Evolutionary conservation across 2,329 filamentous ascomycete genomes (phyloP), one percentile per base, ranked within the genome.

Genomic region (Epichloe typhina): DNA sequence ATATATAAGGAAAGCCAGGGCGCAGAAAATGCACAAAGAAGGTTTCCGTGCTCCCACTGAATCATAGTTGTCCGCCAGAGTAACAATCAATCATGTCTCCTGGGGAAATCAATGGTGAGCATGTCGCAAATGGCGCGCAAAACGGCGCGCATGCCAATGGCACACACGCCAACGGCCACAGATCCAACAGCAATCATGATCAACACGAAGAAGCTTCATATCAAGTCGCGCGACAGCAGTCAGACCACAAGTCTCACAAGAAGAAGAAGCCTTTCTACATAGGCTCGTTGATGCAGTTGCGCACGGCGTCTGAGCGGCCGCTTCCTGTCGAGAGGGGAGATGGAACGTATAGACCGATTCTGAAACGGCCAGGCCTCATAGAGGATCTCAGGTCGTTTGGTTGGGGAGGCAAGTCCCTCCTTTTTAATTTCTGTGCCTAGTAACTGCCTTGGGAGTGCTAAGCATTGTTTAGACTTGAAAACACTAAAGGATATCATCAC

Each of bases 311-410:
- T 1, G 72, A 71, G 52, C 69, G 78, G n/a, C 82, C 84, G 9
- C 65, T 84, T 35, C 82, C 84, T 0, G 79, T 71, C 2, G 73
- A 84, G 58, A 75, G 72, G 50, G 82, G 82, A 26, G 75, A 83
- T 60, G 81, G 81, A n/a, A 74, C 75, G 2, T 84, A 82, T 51
- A 66, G 73, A 4, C 59, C 62, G 7, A 62, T 70, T 2, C 67
- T 68, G n/a, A 69, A 71, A 56, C 72, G 75, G 13, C 74, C 74
- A 0, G 72, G 74, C 1, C 57, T 83, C 37, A 68, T 70, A 53
- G 65, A 75, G 46, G 83, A 87, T 57, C 56, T 87, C 46, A 78
- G 72, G 55, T 66, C 74, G 5, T 64, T 88, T 19, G 64, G 74
- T 55, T 52, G 72, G 39, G 61, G 70, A 61, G 71, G 76, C 72